phyloP scores from a whole-genome alignment of 2,329 filamentous ascomycete genomes.

The Bipolaris bicolor region DNA sequence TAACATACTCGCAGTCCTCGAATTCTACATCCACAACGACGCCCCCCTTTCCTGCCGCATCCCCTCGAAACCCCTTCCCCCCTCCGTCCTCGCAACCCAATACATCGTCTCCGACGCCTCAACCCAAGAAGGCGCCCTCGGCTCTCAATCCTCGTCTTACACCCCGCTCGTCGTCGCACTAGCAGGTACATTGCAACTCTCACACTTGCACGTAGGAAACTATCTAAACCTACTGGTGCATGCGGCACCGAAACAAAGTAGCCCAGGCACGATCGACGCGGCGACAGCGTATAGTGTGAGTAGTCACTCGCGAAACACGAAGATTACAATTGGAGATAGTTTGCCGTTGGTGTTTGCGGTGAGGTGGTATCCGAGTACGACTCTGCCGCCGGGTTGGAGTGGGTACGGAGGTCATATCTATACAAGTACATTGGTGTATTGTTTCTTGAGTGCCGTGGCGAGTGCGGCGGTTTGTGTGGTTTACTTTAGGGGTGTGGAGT shows the following conservation, averaged over 20 bases:
- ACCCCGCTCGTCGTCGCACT: slow-evolving; percentile 88
- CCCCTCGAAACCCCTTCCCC: slow-evolving; percentile 71
- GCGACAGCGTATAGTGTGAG: slow-evolving; percentile 86
- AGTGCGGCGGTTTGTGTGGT: slow-evolving; percentile 59
- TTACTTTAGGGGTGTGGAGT: slow-evolving; percentile 61
- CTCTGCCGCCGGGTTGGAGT: slow-evolving; percentile 65
- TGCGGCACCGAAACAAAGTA: slow-evolving; percentile 59
- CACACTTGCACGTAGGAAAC: slow-evolving; percentile 84
- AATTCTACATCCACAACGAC: slow-evolving; percentile 98
- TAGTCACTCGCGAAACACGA: slow-evolving; percentile 61
- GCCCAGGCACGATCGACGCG: slow-evolving; percentile 81
- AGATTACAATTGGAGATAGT: slow-evolving; percentile 85
- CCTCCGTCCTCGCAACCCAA: slow-evolving; percentile 42
- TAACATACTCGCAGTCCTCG: slow-evolving; percentile 60
- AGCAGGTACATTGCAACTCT: slow-evolving; percentile 84
- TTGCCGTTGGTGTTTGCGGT: slow-evolving; percentile 80
- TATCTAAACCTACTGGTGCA: slow-evolving; percentile 88
- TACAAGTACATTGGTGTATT: slow-evolving; percentile 58
- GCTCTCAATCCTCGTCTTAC: slow-evolving; percentile 55
- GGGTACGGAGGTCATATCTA: slow-evolving; percentile 60
- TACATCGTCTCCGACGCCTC: slow-evolving; percentile 49
- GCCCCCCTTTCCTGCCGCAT: slow-evolving; percentile 91
- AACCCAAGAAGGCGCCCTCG: slow-evolving; percentile 45
- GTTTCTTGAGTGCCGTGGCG: slow-evolving; percentile 54
- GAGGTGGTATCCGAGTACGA: slow-evolving; percentile 81